Conservation (phyloP, 768 basidiomycete genomes). For the Leccinum barrowsii region DNA sequence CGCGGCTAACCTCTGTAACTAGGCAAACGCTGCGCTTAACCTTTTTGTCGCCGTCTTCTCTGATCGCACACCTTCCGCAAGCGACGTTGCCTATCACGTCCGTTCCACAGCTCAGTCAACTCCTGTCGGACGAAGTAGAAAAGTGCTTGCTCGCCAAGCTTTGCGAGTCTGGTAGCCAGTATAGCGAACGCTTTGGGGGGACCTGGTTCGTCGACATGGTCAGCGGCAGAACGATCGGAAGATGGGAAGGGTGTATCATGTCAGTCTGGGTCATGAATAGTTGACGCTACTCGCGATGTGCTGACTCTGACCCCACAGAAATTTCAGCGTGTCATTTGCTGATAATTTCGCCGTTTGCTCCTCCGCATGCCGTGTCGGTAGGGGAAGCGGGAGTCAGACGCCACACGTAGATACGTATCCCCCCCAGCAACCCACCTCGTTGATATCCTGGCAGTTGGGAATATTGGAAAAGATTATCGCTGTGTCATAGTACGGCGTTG, state of each 20-base stretch:
- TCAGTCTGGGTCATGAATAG: constrained; percentile 36
- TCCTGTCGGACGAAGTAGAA: constrained; percentile 77
- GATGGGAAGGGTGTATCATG: constrained; percentile 80
- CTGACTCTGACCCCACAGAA: constrained; percentile 40
- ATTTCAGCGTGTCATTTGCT: constrained; percentile 56
- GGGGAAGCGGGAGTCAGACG: constrained; percentile 38
- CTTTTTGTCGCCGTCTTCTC: constrained; percentile 67
- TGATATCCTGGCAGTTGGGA: constrained; percentile 55
- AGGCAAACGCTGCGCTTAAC: constrained; percentile 77
- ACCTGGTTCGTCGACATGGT: constrained; percentile 79
- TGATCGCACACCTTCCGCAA: constrained; percentile 78
- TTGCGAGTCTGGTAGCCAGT: constrained; percentile 59
- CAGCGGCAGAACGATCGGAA: constrained; percentile 58
- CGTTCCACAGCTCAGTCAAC: constrained; percentile 69
- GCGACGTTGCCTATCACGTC: constrained; percentile 72
- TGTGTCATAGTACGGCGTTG: constrained; percentile 14
- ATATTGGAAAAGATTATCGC: constrained; percentile 42
- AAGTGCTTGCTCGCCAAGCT: constrained; percentile 65
- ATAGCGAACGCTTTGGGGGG: constrained; percentile 47
- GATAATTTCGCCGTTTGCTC: constrained; percentile 52
- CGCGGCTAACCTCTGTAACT: background rate
- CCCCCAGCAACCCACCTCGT: constrained; percentile 27
- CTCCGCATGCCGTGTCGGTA: constrained; percentile 53
- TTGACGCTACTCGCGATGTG: background rate
- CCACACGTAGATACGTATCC: constrained; percentile 41